Conservation (phyloP, 2,329 filamentous ascomycete species). For the Tolypocladium ophioglossoides region DNA sequence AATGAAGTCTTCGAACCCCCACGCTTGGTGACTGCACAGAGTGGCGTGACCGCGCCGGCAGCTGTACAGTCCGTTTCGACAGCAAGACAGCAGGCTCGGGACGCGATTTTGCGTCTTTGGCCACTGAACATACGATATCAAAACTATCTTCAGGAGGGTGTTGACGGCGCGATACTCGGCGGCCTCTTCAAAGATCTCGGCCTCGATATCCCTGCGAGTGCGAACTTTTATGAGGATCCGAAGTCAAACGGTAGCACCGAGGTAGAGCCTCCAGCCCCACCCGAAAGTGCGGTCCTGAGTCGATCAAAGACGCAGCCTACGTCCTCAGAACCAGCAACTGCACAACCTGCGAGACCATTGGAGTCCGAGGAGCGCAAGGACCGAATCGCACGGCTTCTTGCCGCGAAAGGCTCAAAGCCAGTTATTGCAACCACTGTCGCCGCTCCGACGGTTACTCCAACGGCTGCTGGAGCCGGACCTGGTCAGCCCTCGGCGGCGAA, state of each 20-base stretch:
- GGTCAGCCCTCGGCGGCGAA: constrained; percentile 16
- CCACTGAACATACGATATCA: constrained; percentile 61
- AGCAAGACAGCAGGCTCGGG: constrained; percentile 49
- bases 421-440: constrained; percentile 8
- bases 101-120: constrained; percentile 55
- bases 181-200: constrained; percentile 59
- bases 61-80: constrained; percentile 13
- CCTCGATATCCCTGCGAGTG: constrained; percentile 30
- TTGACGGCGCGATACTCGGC: constrained; percentile 52
- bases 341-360: not conserved
- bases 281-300: not conserved
- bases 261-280: not conserved
- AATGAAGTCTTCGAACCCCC: not conserved
- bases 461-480: not conserved
- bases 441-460: constrained; percentile 2
- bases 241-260: not conserved
- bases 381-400: constrained; percentile 64
- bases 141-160: constrained; percentile 62
- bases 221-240: not conserved
- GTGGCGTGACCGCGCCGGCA: not conserved
- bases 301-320: not conserved
- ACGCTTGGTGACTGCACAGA: not conserved
- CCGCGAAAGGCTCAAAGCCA: constrained; percentile 55
- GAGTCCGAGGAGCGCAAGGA: constrained; percentile 58
- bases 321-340: not conserved